Evolutionary conservation across 176 grass and related monocot species (phyloP).

Genomic region (Eremochloa ophiuroides): DNA sequence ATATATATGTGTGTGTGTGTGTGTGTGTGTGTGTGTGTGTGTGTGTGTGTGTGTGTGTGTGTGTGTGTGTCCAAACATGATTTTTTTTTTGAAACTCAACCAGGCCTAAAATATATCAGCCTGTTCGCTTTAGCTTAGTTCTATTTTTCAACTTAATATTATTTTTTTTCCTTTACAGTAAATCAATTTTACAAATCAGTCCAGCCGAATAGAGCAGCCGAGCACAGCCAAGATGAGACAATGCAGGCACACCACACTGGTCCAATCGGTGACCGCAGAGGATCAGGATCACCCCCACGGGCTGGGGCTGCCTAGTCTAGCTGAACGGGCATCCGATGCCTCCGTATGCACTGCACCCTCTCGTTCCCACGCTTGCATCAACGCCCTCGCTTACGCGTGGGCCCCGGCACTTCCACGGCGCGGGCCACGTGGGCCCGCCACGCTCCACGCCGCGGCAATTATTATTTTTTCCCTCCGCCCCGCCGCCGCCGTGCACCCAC

Average conservation of each 20-base stretch:
- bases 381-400: not conserved
- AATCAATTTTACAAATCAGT: no score
- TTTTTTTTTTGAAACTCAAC: no score
- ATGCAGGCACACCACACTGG: not conserved
- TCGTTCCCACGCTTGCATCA: not conserved
- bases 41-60: no score
- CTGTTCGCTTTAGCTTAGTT: no score
- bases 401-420: not conserved
- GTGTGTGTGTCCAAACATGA: no score
- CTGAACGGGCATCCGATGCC: conserved; percentile 9
- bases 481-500: not conserved
- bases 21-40: no score
- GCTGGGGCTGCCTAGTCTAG: not conserved
- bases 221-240: not conserved
- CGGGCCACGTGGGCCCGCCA: not conserved
- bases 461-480: not conserved
- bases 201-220: not conserved
- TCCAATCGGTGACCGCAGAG: not conserved
- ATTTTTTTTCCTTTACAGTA: no score
- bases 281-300: not conserved
- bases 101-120: no score
- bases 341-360: no score
- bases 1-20: no score
- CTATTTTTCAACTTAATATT: not conserved
- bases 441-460: conserved; percentile 19